Base-by-base conservation (phyloP, 1,284 basidiomycete genomes). In the Naganishia cerealis region DNA sequence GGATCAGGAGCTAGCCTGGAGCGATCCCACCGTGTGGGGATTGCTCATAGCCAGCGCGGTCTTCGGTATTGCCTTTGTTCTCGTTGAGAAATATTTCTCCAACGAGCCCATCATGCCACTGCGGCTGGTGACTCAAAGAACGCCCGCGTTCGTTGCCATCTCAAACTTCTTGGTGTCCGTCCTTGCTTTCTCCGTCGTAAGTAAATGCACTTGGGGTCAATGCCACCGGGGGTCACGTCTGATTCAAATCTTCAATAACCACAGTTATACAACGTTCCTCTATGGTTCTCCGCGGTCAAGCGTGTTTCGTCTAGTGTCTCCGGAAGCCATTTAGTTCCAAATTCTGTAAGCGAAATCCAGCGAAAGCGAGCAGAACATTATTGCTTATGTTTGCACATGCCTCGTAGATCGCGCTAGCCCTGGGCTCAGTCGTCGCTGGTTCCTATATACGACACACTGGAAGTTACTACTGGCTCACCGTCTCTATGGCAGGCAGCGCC, bases 231-330 rank as follows among this genome's bases (percentile, higher is more conserved):
- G 24, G 33, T 57, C 0, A 36, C 29, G 29, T 18, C 18, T 43
- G 38, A n/a, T 38, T 16, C n/a, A 16, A 21, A 21, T 38, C n/a
- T 10, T 29, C n/a, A 36, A 1, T 24, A 5, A 15, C 16, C 71
- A 46, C 72, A 92, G 91, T 82, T 94, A 42, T 94, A 94, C 80
- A 91, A 91, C 74, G 84, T 91, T 38, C 92, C 92, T 21, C 79
- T 94, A 78, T 94, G 91, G 82, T 94, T 92, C 75, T 88, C 90
- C 68, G 88, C 91, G n/a, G 93, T 94, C 54, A 86, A 86, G 71
- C 82, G 92, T 67, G 84, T 86, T 73, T 86, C 87, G 15, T 85
- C 92, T 18, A 86, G 88, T 40, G 82, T 85, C 70, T 86, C 91
- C 63, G 91, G 91, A 86, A 66, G 90, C 21, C 93, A 93, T 81